These are phyloP conservation scores for Pseudocercospora musae DNA, from an alignment of 2,329 filamentous ascomycete genomes.

Conservation along the genomic window DNA sequence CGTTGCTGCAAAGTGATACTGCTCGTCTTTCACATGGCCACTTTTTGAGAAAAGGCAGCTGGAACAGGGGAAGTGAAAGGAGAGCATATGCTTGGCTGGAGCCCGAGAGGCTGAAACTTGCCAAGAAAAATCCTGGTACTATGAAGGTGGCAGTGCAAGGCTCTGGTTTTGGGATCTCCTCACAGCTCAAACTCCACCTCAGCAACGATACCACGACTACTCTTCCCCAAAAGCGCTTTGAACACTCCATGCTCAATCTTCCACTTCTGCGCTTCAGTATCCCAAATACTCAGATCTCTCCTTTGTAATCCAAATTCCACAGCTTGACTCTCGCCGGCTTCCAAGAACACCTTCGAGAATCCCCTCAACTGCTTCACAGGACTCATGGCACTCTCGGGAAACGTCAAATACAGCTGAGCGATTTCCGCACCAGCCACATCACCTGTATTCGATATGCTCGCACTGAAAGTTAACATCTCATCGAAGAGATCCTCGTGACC, in stretches of 20 bases:
- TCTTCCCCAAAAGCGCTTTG: neutral
- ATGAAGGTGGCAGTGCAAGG: neutral
- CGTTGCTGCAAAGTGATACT: neutral
- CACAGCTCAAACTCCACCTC: too few relatives aligned
- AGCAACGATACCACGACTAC: too few relatives aligned
- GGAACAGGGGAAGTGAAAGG: neutral
- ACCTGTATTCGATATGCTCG: slow-evolving; percentile 70
- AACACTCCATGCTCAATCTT: slow-evolving; percentile 46
- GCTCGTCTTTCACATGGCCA: neutral
- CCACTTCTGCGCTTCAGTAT: slow-evolving; percentile 72
- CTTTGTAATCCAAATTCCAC: slow-evolving; percentile 63
- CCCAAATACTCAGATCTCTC: slow-evolving; percentile 86
- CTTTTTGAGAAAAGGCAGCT: neutral
- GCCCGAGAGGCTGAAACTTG: neutral
- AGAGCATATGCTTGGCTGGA: neutral
- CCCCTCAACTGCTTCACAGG: slow-evolving; percentile 61
- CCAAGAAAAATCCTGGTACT: neutral
- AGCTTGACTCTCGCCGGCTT: slow-evolving; percentile 63
- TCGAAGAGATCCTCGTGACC: slow-evolving; percentile 66
- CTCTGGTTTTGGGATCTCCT: too few relatives aligned
- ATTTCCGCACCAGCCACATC: slow-evolving; percentile 64
- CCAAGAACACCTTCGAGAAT: slow-evolving; percentile 73
- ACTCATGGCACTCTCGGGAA: slow-evolving; percentile 63
- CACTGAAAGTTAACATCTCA: slow-evolving; percentile 63
- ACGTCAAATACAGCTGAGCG: slow-evolving; percentile 71